phyloP scores from a whole-genome alignment of 2,329 filamentous ascomycete genomes.

The Microsporum audouinii region DNA sequence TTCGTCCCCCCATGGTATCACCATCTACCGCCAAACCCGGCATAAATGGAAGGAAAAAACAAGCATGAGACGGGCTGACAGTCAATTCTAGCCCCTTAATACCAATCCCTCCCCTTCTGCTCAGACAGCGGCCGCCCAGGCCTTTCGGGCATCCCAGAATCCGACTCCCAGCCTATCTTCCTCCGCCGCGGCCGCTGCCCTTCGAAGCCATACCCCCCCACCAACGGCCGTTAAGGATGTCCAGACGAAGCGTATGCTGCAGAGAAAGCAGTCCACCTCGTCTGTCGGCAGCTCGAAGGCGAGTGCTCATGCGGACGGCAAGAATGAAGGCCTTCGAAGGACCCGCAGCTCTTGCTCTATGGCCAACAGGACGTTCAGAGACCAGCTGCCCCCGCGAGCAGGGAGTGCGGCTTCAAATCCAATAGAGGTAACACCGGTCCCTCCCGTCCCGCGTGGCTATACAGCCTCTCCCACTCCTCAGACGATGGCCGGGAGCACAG shows the following conservation, averaged over 20 bases:
- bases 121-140: constrained; percentile 67
- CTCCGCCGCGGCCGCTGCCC: constrained; percentile 74
- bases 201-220: constrained; percentile 64
- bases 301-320: constrained; percentile 30
- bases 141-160: constrained; percentile 58
- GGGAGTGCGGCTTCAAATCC: constrained; percentile 39
- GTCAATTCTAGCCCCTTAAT: constrained; percentile 47
- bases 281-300: constrained; percentile 47
- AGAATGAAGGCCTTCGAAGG: constrained; percentile 45
- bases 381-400: constrained; percentile 49
- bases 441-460: constrained; percentile 52
- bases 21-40: neutral
- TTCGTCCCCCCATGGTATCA: neutral
- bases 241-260: constrained; percentile 73
- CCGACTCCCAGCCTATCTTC: constrained; percentile 55
- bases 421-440: constrained; percentile 53
- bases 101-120: constrained; percentile 59
- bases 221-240: constrained; percentile 71
- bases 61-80: neutral
- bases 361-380: constrained; percentile 78
- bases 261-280: constrained; percentile 60
- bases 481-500: constrained; percentile 38
- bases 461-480: constrained; percentile 22
- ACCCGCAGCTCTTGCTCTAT: constrained; percentile 67
- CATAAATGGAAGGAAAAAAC: no score